These are phyloP conservation scores for Apiosordaria backusii DNA, from an alignment of 495 filamentous ascomycete species.

Conservation along the genomic window DNA sequence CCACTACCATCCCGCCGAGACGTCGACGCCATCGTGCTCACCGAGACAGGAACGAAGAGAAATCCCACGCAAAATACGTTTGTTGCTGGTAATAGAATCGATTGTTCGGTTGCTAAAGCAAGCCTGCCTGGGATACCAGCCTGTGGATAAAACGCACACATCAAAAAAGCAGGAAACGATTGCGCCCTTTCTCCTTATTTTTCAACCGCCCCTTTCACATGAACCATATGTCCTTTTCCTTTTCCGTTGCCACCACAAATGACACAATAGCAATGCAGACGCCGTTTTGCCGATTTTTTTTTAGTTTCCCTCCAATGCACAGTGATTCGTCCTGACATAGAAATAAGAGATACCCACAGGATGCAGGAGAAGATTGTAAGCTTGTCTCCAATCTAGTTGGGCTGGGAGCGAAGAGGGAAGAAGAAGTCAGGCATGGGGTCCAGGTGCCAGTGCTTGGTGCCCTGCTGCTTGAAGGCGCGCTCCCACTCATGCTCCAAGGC, in stretches of 20 bases:
- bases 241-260: neutral
- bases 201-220: neutral
- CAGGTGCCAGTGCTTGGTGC: constrained; percentile 46
- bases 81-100: neutral
- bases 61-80: no score
- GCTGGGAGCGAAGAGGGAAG: constrained; percentile 46
- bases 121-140: neutral
- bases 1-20: neutral
- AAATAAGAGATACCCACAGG: neutral
- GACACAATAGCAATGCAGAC: neutral
- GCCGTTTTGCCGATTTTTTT: neutral
- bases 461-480: constrained; percentile 41
- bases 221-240: neutral
- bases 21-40: no score
- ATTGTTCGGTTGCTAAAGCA: neutral
- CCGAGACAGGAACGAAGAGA: no score
- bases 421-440: constrained; percentile 50
- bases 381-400: constrained; percentile 35
- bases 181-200: neutral
- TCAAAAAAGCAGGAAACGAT: neutral
- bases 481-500: constrained; percentile 44
- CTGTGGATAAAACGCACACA: neutral
- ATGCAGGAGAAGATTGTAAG: neutral
- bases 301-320: neutral
- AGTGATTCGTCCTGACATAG: neutral